These are phyloP conservation scores for Litchi chinensis DNA, from an alignment of 345 rosid species.

Conservation along the genomic window DNA sequence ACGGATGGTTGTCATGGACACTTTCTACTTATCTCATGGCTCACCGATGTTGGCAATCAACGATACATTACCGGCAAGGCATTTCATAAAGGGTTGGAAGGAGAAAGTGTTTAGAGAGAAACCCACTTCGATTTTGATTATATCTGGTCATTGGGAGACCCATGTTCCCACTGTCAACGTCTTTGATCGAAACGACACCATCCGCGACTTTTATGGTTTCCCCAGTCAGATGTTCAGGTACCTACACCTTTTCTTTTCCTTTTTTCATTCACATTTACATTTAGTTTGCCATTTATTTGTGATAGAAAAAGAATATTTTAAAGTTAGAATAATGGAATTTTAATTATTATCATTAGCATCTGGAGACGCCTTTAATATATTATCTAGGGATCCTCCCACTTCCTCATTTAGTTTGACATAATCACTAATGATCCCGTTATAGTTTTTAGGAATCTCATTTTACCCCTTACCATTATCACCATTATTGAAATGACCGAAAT, in stretches of 20 bases:
- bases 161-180: constrained; percentile 60
- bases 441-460: no score
- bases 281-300: no score
- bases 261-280: no score
- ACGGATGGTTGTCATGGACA: constrained; percentile 30
- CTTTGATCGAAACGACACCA: constrained; percentile 56
- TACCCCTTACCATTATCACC: no score
- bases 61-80: constrained; percentile 63
- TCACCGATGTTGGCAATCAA: constrained; percentile 79
- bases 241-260: background rate
- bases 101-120: constrained; percentile 33
- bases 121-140: constrained; percentile 70
- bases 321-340: no score
- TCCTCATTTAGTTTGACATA: no score
- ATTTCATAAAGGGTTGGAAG: constrained; percentile 69
- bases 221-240: constrained; percentile 81
- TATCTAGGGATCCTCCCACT: no score
- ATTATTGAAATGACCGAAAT: no score
- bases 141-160: constrained; percentile 96
- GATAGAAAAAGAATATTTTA: no score
- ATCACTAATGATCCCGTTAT: no score
- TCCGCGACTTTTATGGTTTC: constrained; percentile 79
- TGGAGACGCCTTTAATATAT: no score
- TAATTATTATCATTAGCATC: no score
- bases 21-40: constrained; percentile 80